Evolutionary conservation across 805 yeast species (phyloP).

Genomic region (Sugiyamaella valdiviana): DNA sequence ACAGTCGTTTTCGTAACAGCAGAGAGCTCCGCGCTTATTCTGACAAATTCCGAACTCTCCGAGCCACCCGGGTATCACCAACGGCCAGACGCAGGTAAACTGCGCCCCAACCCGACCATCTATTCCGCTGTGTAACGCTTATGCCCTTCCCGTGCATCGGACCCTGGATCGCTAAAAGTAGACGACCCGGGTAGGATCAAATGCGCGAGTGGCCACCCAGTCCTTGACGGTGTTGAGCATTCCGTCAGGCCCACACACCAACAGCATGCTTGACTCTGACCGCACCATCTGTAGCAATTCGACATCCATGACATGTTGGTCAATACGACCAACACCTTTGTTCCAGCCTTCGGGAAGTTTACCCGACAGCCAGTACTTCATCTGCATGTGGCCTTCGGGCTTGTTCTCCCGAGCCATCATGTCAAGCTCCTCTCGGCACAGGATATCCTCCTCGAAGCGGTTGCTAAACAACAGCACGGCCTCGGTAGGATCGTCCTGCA

Average conservation of each 20-base stretch:
- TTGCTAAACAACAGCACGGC: conserved; percentile 44
- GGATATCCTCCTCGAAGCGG: conserved; percentile 38
- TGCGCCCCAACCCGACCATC: too few relatives aligned
- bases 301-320: conserved; percentile 11
- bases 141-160: too few relatives aligned
- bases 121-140: neutral
- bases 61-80: too few relatives aligned
- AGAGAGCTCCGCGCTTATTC: too few relatives aligned
- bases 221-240: conserved; percentile 1
- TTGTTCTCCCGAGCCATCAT: conserved; percentile 33
- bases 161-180: neutral
- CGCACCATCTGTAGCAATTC: neutral
- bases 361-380: conserved; percentile 34
- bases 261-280: neutral
- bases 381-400: conserved; percentile 34
- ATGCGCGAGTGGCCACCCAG: neutral
- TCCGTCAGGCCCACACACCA: conserved; percentile 4
- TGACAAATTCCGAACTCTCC: too few relatives aligned
- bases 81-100: too few relatives aligned
- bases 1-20: too few relatives aligned
- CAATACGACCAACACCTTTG: conserved; percentile 18
- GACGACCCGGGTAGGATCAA: neutral
- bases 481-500: conserved; percentile 42
- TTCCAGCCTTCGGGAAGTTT: conserved; percentile 4
- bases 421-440: conserved; percentile 43